Evolutionary conservation across 257 asterid genomes (phyloP), one percentile per base, ranked within the genome.

Genomic region (Fraxinus cuspidata): DNA sequence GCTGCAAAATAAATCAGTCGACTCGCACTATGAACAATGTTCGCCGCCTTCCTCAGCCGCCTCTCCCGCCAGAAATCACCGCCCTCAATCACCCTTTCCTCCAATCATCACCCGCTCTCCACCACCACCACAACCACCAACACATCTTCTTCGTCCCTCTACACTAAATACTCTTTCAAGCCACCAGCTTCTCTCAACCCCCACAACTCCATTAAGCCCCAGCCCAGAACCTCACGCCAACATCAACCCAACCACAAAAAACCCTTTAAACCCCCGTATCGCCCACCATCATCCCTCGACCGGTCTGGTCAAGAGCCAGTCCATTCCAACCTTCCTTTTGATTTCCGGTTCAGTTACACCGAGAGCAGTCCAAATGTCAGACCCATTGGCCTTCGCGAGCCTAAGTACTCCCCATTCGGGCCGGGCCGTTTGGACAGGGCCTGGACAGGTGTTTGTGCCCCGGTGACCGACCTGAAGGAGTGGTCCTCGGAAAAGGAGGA

Each of bases 401-500:
- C 99, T 19, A 95, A 90, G 84, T 93, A 95, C 85, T 95, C 98
- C 66, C 99, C 99, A 3, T 95, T 93, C 71, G 98, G 99, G 10
- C 99, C 99, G 71, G 90, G 84, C 3, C 90, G 97, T 2, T 38
- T 95, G 76, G 89, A 85, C 77, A 84, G 99, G 79, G 90, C 49
- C 0, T 95, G 98, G 99, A 92, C 99, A 0, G 99, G 99, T 40
- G 96, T 93, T 37, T 95, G 99, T 79, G 97, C 98, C 60, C 97
- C 99, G 19, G 97, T 88, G 13, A 81, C 90, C 71, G 99, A 93
- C 85, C 97, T 96, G 9, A 89, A 87, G 53, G 89, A 53, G 84
- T 90, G 92, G 83, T 82, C 91, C 2, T 73, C 79, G 4, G 91
- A 75, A 73, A 51, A 77, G 66, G 96, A 91, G 29, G 80, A 51